Base-by-base conservation (phyloP, 768 basidiomycete species). In the Rhodocollybia butyracea region DNA sequence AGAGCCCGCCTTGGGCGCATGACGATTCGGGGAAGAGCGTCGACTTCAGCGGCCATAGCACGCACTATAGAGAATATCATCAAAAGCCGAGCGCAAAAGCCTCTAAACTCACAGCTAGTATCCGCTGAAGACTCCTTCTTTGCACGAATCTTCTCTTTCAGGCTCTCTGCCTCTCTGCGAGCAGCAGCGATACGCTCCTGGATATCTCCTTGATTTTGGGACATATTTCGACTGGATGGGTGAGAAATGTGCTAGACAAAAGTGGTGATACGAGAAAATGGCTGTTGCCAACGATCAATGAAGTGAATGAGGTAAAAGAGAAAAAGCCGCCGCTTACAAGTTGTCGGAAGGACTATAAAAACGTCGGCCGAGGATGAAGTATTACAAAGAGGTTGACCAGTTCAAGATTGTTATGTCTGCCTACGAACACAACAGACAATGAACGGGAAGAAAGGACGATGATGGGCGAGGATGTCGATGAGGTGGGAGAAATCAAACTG, bases 141-240 rank as follows among this genome's bases (percentile, higher is more conserved):
- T 46, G 92, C 88, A 66, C 95, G 81, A 69, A 99, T 99, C 85
- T 95, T 96, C 82, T 99, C 97, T 77, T 97, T 99, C 75, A 99
- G 72, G 67, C 84, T 89, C 74, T 98, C 96, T 42, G 94, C 94
- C 74, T 98, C 97, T 69, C 97, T 82, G 63, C 96, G 86, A 56
- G 97, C 96, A 51, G 95, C 92, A 41, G 96, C 93, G 70, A 99
- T 98, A 65, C 90, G 78, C 76, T 92, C 90, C 69, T 92, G 90
- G 64, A 92, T 90, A 68, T 92, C 90, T 70, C 84, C 82, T 73
- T 86, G 87, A 56, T 78, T 79, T 78, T 89, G 88, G 65, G 89
- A 85, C 89, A 91, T 91, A 63, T 59, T 50, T 24, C 1, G 15
- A 38, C 34, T 50, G 15, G 48, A 50, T 38, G 24, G 13, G 31